Evolutionary conservation across 192 early-diverging fungal genomes (phyloP).

Genomic region (Umbelopsis ramanniana): DNA sequence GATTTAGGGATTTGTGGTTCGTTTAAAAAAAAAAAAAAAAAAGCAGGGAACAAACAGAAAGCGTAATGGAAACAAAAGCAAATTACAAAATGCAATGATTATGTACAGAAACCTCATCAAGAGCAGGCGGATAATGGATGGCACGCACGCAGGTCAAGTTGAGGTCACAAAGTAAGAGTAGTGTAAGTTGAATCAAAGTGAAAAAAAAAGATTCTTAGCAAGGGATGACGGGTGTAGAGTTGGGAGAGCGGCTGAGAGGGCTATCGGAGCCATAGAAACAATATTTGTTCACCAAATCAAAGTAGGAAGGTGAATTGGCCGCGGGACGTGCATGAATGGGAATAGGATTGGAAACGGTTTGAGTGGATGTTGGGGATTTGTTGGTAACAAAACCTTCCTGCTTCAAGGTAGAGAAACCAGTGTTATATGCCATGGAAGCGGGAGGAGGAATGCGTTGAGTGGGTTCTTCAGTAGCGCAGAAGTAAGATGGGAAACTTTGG

Average conservation of each 20-base stretch:
- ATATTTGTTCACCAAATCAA: conserved; percentile 59
- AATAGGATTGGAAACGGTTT: conserved; percentile 9
- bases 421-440: background rate
- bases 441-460: background rate
- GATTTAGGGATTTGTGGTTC: too few species aligned
- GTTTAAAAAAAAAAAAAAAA: too few species aligned
- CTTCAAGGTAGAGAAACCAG: conserved; percentile 7
- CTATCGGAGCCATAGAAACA: conserved; percentile 54
- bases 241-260: conserved; percentile 32
- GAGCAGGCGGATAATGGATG: too few species aligned
- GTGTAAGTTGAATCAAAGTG: background rate
- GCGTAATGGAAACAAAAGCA: too few species aligned
- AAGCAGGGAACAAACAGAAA: too few species aligned
- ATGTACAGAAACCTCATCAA: too few species aligned
- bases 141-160: too few species aligned
- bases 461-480: background rate
- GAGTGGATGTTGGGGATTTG: background rate
- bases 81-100: too few species aligned
- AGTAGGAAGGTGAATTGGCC: conserved; percentile 51
- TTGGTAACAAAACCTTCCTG: conserved; percentile 12
- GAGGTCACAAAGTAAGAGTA: too few species aligned
- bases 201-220: conserved; percentile 15
- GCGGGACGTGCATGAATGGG: conserved; percentile 5
- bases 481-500: conserved; percentile 19
- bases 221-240: conserved; percentile 21